Base-by-base conservation (phyloP, 441 rosid genomes). In the Macaranga tanarius region DNA sequence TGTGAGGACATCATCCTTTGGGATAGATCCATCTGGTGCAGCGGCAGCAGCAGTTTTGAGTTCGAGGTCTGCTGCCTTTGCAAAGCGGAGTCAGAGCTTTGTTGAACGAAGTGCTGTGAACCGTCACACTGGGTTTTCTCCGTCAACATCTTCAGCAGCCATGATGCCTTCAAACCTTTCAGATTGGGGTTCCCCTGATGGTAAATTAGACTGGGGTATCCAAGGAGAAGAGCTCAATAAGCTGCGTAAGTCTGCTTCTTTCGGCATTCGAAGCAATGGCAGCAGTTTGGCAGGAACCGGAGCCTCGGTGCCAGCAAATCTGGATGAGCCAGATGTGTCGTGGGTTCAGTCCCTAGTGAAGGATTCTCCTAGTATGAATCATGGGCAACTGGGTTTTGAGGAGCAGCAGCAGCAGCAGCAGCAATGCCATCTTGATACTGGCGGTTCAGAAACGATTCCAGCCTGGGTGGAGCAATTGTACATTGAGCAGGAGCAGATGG, bases 341-440 rank as follows among this genome's bases (percentile, higher is more conserved):
- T 89, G 99, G 97, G 95, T 92, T 70, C 90, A 86, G 79, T 85
- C 96, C 63, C 62, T 91, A 72, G 97, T 87, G 42, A 91, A 88
- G 81, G 99, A 91, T 68, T 75, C 82, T 34, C 77, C 87, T 12
- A 62, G 76, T 11, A 47, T 28, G 17, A 76, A 34, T 25, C 58
- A 73, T 13, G 77, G 73, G 58, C 81, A 75, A 34, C 62, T 70
- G 44, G 84, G 76, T 72, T 70, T 68, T 11, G 83, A 85, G 66
- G 77, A 79, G 61, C 76, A 77, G 73, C 87, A 81, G 70, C 87
- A 82, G 3, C 34, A 31, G 61, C 77, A 77, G 73, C 87, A 81
- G 72, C 87, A 82, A 69, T 80, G 75, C 70, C 79, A 82, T 76
- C 71, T 68, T 15, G 76, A 78, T 52, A 70, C 75, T 17, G 78